phyloP scores from a whole-genome alignment of 2,329 filamentous ascomycete genomes.

The Xylaria sp. region DNA sequence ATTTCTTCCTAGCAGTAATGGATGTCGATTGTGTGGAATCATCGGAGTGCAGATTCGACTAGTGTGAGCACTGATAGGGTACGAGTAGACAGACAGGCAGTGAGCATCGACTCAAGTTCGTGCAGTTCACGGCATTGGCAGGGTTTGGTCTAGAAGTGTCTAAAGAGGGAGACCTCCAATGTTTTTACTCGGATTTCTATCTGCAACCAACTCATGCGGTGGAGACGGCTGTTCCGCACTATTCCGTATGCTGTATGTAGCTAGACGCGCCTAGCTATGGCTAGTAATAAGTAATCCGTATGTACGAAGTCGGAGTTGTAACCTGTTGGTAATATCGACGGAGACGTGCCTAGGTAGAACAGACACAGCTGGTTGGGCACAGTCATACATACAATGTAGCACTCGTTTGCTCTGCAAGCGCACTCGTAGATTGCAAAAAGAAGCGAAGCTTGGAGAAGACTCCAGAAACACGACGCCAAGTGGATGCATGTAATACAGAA shows the following conservation, averaged over 20 bases:
- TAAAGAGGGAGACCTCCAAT: not conserved
- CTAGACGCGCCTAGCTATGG: not conserved
- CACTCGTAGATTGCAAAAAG: too few relatives aligned
- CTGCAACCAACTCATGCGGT: not conserved
- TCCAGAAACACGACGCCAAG: not conserved
- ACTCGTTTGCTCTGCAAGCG: not conserved
- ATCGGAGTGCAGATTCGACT: not conserved
- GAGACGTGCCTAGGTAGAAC: too few relatives aligned
- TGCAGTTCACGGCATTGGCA: not conserved
- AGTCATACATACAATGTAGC: too few relatives aligned
- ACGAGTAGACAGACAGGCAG: too few relatives aligned
- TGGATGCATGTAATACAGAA: not conserved
- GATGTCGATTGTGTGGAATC: not conserved
- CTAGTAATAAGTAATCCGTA: not conserved
- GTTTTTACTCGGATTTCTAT: not conserved
- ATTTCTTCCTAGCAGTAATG: not conserved
- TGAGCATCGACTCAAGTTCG: too few relatives aligned
- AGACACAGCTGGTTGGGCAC: not conserved
- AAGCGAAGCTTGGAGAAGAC: too few relatives aligned
- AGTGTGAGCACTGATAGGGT: too few relatives aligned
- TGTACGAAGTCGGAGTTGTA: not conserved
- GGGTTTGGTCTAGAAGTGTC: not conserved
- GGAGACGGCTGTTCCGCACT: not conserved
- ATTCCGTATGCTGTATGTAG: not conserved
- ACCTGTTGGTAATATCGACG: too few relatives aligned